Conservation (phyloP, 352 stramenopile genomes). For the Phytophthora macrochlamydospora region DNA sequence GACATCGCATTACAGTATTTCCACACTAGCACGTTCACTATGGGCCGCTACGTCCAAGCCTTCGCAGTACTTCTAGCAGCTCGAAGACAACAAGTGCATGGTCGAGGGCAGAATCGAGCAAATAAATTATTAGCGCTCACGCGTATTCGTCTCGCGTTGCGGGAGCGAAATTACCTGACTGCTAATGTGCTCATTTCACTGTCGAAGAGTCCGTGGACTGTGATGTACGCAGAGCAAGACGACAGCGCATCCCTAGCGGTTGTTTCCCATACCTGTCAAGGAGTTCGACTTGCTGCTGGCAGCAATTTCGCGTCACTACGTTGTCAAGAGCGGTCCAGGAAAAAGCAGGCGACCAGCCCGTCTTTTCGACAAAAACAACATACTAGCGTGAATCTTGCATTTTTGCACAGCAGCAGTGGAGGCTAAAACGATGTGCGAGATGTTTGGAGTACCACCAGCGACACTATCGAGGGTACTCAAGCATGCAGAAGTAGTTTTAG, state of each 20-base stretch:
- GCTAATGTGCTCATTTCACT: neutral
- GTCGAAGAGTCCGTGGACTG: neutral
- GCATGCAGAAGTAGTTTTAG: constrained; percentile 3
- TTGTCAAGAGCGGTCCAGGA: constrained; percentile 3
- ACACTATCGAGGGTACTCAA: neutral
- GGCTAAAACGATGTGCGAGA: constrained; percentile 4
- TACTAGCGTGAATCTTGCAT: constrained; percentile 5
- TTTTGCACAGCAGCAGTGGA: constrained; percentile 6
- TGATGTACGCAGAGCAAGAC: neutral
- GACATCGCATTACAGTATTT: neutral
- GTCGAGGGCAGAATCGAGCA: neutral
- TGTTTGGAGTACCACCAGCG: constrained; percentile 5
- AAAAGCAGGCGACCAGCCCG: constrained; percentile 1
- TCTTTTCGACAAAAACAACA: constrained; percentile 1
- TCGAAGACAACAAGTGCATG: neutral
- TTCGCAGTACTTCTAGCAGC: neutral
- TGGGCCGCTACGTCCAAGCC: neutral
- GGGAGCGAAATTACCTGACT: neutral
- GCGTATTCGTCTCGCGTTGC: neutral
- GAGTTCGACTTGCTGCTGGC: constrained; percentile 2
- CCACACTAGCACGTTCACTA: neutral
- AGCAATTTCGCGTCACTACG: constrained; percentile 5
- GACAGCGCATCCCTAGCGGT: neutral
- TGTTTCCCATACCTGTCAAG: neutral
- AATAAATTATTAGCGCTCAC: neutral